Conservation (phyloP, 768 basidiomycete genomes). For the Epithele typhae region DNA sequence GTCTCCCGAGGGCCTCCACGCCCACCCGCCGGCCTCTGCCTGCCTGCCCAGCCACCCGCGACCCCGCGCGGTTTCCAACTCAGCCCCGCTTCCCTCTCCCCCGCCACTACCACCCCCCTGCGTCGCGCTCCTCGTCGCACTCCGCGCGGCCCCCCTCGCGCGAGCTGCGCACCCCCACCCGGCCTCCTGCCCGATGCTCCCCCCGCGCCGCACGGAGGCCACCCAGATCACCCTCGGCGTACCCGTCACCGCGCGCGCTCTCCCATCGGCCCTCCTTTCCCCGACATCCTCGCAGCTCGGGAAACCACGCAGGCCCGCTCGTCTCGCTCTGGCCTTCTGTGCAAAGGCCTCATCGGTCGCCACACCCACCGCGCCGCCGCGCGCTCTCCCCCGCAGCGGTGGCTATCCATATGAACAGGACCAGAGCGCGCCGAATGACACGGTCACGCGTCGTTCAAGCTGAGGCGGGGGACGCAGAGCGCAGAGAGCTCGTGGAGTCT, state of each 20-base stretch:
- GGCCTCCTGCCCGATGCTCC: slow-evolving; percentile 11
- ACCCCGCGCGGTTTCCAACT: slow-evolving; percentile 15
- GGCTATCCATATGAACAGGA: too few relatives aligned
- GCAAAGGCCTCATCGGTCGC: too few relatives aligned
- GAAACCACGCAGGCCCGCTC: too few relatives aligned
- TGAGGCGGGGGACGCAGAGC: too few relatives aligned
- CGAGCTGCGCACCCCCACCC: slow-evolving; percentile 3
- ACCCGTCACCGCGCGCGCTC: slow-evolving; percentile 5
- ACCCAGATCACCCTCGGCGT: slow-evolving; percentile 14
- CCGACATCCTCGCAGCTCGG: not conserved
- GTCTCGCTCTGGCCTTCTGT: too few relatives aligned
- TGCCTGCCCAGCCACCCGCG: not conserved
- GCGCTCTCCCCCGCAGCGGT: too few relatives aligned
- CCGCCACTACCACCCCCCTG: slow-evolving; percentile 5
- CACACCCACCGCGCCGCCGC: too few relatives aligned
- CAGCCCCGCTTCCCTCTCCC: slow-evolving; percentile 10
- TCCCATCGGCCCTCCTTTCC: slow-evolving; percentile 7
- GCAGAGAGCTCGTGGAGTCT: too few relatives aligned
- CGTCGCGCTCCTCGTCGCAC: not conserved
- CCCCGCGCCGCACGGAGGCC: not conserved
- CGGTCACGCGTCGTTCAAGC: too few relatives aligned
- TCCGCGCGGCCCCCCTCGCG: not conserved
- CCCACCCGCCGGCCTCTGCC: slow-evolving; percentile 13
- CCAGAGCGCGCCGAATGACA: too few relatives aligned
- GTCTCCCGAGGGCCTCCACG: slow-evolving; percentile 23